Evolutionary conservation across 1,284 basidiomycete species (phyloP).

Genomic region (Heliocybe sulcata): DNA sequence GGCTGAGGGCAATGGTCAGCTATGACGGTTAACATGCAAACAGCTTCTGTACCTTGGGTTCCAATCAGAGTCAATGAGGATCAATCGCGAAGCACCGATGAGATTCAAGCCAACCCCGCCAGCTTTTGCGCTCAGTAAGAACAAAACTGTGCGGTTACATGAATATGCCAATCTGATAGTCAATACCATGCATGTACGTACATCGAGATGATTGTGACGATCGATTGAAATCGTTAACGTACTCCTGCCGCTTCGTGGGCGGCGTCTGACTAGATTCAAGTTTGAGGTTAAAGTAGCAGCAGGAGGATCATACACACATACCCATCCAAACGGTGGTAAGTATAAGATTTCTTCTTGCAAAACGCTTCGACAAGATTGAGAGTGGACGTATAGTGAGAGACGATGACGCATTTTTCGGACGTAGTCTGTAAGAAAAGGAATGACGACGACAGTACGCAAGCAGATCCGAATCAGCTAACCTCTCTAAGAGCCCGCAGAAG

Average conservation of each 20-base stretch:
- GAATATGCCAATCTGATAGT: background rate
- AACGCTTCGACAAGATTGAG: constrained; percentile 88
- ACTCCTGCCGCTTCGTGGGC: constrained; percentile 74
- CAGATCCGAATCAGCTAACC: constrained; percentile 28
- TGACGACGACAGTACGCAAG: constrained; percentile 1
- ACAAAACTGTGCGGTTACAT: constrained; percentile 57
- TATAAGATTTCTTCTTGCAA: constrained; percentile 73
- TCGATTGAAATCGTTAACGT: constrained; percentile 77
- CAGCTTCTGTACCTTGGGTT: constrained; percentile 65
- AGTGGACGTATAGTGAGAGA: constrained; percentile 88
- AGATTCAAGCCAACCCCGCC: constrained; percentile 95
- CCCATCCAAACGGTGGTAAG: constrained; percentile 88
- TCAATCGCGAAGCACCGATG: constrained; percentile 82
- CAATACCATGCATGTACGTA: constrained; percentile 25
- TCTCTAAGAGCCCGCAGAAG: constrained; percentile 63
- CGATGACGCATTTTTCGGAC: constrained; percentile 90
- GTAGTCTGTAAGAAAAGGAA: constrained; percentile 40
- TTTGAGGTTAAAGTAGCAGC: background rate
- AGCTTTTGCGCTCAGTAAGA: constrained; percentile 92
- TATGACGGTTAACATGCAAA: constrained; percentile 3
- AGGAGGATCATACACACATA: constrained; percentile 30
- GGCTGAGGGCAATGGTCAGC: constrained; percentile 32
- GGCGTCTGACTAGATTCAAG: constrained; percentile 59
- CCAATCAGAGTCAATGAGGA: constrained; percentile 92
- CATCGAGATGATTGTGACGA: constrained; percentile 63